phyloP scores from a whole-genome alignment of 139 green algal genomes.

The Axilococcus clingmanii region DNA sequence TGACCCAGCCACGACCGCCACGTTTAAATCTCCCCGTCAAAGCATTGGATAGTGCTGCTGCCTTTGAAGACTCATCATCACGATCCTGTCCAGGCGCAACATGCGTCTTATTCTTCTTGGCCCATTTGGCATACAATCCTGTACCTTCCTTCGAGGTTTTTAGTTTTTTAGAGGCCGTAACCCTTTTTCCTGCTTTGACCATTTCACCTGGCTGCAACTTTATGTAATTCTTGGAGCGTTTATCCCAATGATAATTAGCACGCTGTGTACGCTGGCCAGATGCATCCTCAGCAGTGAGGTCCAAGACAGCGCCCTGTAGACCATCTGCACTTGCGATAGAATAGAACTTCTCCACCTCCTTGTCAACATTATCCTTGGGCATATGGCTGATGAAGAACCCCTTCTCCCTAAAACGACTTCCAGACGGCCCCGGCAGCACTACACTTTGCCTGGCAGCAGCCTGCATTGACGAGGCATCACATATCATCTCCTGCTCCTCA shows the following conservation, averaged over 20 bases:
- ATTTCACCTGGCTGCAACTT: slow-evolving; percentile 44
- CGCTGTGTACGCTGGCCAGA: slow-evolving; percentile 1
- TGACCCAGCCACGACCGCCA: slow-evolving; percentile 40
- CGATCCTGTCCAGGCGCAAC: slow-evolving; percentile 18
- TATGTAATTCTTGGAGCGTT: slow-evolving; percentile 59
- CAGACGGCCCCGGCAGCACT: slow-evolving; percentile 3
- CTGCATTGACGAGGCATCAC: not conserved
- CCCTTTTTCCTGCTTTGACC: slow-evolving; percentile 34
- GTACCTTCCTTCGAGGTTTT: slow-evolving; percentile 16
- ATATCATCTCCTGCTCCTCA: slow-evolving; percentile 12
- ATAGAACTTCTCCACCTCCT: slow-evolving; percentile 6
- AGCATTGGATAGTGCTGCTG: not conserved
- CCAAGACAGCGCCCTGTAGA: slow-evolving; percentile 52
- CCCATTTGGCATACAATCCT: slow-evolving; percentile 61
- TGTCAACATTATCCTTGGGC: slow-evolving; percentile 2
- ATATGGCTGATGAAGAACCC: slow-evolving; percentile 40
- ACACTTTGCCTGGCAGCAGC: not conserved
- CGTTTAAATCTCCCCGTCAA: slow-evolving; percentile 31
- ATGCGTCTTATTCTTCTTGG: slow-evolving; percentile 41
- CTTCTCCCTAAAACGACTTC: slow-evolving; percentile 41
- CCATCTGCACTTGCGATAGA: slow-evolving; percentile 2
- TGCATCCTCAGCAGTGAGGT: slow-evolving; percentile 67
- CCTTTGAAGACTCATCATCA: not conserved
- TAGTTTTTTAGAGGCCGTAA: slow-evolving; percentile 15
- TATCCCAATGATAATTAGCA: slow-evolving; percentile 71